Evolutionary conservation across 805 yeast genomes (phyloP).

Genomic region (Ogataea salicorniae): DNA sequence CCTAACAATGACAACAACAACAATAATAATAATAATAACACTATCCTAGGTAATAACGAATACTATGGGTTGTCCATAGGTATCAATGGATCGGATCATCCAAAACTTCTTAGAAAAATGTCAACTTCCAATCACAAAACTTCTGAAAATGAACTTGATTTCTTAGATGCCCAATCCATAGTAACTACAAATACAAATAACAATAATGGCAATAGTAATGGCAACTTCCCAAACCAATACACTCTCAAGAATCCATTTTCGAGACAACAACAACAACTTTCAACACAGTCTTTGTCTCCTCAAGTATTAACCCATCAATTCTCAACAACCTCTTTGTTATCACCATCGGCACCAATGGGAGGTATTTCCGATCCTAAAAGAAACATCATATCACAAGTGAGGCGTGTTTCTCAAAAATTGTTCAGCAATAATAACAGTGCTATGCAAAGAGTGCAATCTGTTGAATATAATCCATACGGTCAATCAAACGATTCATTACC

Average conservation of each 20-base stretch:
- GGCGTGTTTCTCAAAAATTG: conserved; percentile 26
- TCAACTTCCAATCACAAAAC: conserved; percentile 6
- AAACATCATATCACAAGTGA: conserved; percentile 24
- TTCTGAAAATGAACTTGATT: conserved; percentile 17
- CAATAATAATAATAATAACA: not conserved
- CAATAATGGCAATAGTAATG: not conserved
- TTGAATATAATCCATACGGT: not conserved
- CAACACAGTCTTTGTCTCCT: not conserved
- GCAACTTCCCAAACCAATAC: conserved; percentile 2
- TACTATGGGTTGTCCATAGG: not conserved
- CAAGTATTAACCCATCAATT: not conserved
- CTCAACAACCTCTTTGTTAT: not conserved
- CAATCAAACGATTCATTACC: not conserved
- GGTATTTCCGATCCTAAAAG: conserved; percentile 7
- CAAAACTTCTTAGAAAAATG: conserved; percentile 10
- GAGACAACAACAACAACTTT: conserved; percentile 1
- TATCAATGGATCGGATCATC: conserved; percentile 1
- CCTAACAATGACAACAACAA: not conserved
- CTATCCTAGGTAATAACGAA: not conserved
- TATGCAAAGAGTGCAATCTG: conserved; percentile 2
- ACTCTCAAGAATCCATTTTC: conserved; percentile 1
- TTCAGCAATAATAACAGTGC: conserved; percentile 10
- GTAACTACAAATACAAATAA: conserved; percentile 6
- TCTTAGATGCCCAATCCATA: conserved; percentile 15
- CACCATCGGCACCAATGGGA: not conserved